These are phyloP conservation scores for Colletotrichum sojae DNA, from an alignment of 2,329 filamentous ascomycete species.

Conservation along the genomic window DNA sequence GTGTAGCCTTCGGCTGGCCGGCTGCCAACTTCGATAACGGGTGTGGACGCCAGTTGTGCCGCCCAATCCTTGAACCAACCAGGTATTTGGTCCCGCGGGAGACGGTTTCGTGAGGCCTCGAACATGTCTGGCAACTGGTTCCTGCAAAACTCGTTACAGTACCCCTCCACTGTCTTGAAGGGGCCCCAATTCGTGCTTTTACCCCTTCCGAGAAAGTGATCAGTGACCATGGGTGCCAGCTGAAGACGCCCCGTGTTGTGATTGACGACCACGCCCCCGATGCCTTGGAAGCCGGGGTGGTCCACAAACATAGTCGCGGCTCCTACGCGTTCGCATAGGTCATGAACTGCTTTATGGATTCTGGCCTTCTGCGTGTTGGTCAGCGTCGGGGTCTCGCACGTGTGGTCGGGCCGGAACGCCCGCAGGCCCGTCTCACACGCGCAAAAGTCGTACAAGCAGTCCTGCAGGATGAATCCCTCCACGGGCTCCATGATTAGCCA, in stretches of 20 bases:
- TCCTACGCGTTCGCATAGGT: not conserved
- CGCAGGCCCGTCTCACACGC: slow-evolving; percentile 22
- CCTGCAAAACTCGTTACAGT: not conserved
- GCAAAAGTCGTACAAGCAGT: slow-evolving; percentile 6
- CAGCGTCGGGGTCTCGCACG: not conserved
- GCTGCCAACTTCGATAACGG: slow-evolving; percentile 8
- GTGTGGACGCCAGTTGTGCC: not conserved
- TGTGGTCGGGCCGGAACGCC: not conserved
- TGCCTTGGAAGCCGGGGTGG: not conserved
- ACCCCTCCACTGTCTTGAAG: not conserved
- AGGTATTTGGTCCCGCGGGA: not conserved
- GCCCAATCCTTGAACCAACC: not conserved
- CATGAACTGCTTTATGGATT: slow-evolving; percentile 2
- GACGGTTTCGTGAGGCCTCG: not conserved
- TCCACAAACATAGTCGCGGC: not conserved
- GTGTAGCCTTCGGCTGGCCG: not conserved
- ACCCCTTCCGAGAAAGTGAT: not conserved
- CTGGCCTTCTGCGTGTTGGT: not conserved
- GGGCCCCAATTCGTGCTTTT: not conserved
- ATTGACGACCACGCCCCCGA: slow-evolving; percentile 35
- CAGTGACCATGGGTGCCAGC: not conserved
- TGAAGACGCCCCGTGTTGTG: not conserved
- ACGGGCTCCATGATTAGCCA: slow-evolving; percentile 40
- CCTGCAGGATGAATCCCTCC: slow-evolving; percentile 19
- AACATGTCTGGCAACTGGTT: not conserved